Percentiles rank a stretch among this genome's conserved stretches.
Conservation (phyloP, 176 grass and related monocot genomes). For the Avena atlantica region DNA sequence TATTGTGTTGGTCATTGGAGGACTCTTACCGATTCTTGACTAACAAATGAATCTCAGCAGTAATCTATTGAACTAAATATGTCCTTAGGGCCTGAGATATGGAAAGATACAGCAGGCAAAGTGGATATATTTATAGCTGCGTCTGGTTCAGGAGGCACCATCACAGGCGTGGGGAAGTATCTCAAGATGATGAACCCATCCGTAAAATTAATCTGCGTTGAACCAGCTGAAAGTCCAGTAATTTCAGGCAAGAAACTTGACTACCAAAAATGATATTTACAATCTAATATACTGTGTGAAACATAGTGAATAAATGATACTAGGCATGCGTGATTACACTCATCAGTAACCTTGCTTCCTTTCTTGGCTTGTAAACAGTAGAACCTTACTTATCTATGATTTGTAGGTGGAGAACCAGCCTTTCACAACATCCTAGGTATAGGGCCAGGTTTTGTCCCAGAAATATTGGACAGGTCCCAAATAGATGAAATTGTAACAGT, state of each 20-base stretch:
- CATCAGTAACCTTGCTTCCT: neutral
- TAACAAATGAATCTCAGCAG: neutral
- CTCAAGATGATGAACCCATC: constrained; percentile 79
- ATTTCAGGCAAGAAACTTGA: constrained; percentile 62
- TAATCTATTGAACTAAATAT: constrained; percentile 15
- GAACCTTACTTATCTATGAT: neutral
- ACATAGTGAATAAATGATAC: neutral
- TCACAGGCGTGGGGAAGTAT: constrained; percentile 77
- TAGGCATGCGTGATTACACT: neutral
- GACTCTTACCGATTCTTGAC: neutral
- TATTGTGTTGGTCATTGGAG: neutral
- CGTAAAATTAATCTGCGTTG: constrained; percentile 76
- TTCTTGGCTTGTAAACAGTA: constrained; percentile 1
- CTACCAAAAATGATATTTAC: neutral
- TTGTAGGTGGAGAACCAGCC: constrained; percentile 62
- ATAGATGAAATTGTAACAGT: constrained; percentile 73
- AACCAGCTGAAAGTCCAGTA: constrained; percentile 82
- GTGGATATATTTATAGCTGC: constrained; percentile 81
- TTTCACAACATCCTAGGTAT: constrained; percentile 83
- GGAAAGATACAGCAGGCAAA: constrained; percentile 89
- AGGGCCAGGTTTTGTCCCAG: constrained; percentile 66
- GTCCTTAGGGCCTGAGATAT: constrained; percentile 83
- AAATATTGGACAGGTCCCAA: constrained; percentile 64
- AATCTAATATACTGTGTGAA: neutral
- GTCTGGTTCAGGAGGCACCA: constrained; percentile 83